Base-by-base conservation (phyloP, 208 protist genomes). In the Leptomonas pyrrhocoris region DNA sequence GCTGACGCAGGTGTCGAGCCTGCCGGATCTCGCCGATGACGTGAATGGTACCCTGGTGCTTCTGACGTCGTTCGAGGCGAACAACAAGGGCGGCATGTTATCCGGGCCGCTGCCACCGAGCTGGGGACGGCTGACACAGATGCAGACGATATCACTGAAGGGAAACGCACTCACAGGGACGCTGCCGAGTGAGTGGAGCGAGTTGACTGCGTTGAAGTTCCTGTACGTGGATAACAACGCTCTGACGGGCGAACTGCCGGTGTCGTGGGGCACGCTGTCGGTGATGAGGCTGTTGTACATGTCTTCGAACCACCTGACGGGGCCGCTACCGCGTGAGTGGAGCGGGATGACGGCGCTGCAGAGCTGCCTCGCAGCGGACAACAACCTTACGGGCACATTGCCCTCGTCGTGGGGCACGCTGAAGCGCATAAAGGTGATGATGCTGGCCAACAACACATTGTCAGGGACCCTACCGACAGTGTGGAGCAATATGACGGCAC, bases 401-500 rank as follows among this genome's bases (percentile, higher is more conserved):
- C 49, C 49, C 8, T 25, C 9, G 5, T 18, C 9, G 49, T 54
- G 49, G 49, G 9, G 25, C 49, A 7, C 8, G 8, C 2, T 60
- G 55, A 18, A 5, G 16, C 4, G 2, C 4, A 5, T 60, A 16
- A 5, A 2, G 7, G 25, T 18, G 23, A 40, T 69, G 42, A n/a
- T 13, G 25, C 19, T 40, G 4, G 18, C 28, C 18, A 30, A 42
- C 50, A 40, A 49, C 21, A 40, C 6, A 15, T 42, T 60, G 19
- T 30, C 55, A 36, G 55, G 55, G 34, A 60, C 55, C n/a, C 36
- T 60, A 36, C 55, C 55, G 36, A 4, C 55, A 3, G 34, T 4
- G 15, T 60, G 55, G 55, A 36, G 55, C 34, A 3, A n/a, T 2
- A 15, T 60, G 55, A 60, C 55, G 55, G 23, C 25, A 36, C 36